phyloP scores from a whole-genome alignment of 225 moss, liverwort and hornwort species.

The Asterella californica region DNA sequence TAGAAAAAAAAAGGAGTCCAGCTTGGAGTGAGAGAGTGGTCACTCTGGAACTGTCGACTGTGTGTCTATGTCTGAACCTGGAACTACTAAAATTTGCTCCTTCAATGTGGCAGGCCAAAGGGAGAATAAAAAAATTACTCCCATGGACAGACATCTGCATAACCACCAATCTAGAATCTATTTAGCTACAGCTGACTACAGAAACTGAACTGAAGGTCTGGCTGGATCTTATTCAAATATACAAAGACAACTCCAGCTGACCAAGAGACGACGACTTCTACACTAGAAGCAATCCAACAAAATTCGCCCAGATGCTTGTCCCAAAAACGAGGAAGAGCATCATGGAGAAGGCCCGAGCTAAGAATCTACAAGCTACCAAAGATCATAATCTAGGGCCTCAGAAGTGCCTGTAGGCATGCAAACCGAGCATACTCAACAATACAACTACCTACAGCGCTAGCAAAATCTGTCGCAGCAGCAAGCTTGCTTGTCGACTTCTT shows the following conservation, averaged over 20 bases:
- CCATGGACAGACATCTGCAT: background rate
- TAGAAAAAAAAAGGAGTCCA: conserved; percentile 36
- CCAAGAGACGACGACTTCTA: conserved; percentile 10
- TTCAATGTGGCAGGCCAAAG: conserved; percentile 23
- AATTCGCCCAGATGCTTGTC: conserved; percentile 17
- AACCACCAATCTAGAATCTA: conserved; percentile 2
- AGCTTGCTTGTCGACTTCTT: conserved; percentile 9
- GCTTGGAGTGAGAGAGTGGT: background rate
- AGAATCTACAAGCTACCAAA: conserved; percentile 20
- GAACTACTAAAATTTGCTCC: conserved; percentile 38
- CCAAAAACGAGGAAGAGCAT: conserved; percentile 7
- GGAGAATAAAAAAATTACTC: conserved; percentile 14
- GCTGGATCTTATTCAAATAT: conserved; percentile 25
- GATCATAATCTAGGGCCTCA: conserved; percentile 6
- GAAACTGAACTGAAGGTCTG: background rate
- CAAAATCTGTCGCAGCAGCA: background rate
- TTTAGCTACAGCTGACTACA: background rate
- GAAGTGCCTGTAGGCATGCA: conserved; percentile 15
- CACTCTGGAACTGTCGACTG: conserved; percentile 15
- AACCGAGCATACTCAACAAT: conserved; percentile 25
- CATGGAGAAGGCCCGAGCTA: conserved; percentile 9
- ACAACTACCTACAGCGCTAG: conserved; percentile 14
- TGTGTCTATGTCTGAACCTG: conserved; percentile 19
- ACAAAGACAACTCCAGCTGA: conserved; percentile 16
- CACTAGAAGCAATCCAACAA: conserved; percentile 18